Percentiles rank a stretch among this genome's conserved stretches.
These are phyloP conservation scores for Allomyces macrogynus DNA, from an alignment of 192 early-diverging fungal species.

Conservation along the genomic window DNA sequence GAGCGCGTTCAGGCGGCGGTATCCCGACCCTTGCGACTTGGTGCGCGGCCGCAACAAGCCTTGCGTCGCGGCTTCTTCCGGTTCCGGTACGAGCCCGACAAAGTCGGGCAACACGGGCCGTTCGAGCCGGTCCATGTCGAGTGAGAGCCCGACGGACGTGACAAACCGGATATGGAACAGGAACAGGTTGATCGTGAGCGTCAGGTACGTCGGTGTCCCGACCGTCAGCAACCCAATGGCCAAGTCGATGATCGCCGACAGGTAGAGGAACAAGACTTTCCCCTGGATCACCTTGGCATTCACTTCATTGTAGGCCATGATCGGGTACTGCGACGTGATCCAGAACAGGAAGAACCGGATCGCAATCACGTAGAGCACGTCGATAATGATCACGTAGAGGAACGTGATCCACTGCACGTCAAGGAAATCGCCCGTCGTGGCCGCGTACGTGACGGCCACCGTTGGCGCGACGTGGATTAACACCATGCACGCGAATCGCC, in stretches of 20 bases:
- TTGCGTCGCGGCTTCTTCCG: background rate
- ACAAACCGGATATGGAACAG: background rate
- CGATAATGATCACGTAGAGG: background rate
- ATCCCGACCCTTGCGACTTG: background rate
- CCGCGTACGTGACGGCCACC: background rate
- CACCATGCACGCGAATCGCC: background rate
- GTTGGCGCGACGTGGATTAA: background rate
- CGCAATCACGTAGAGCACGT: background rate
- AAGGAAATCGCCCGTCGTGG: background rate
- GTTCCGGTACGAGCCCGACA: background rate
- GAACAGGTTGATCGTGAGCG: background rate
- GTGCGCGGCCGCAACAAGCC: background rate
- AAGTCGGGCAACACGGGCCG: background rate
- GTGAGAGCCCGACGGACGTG: background rate
- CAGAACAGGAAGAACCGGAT: background rate
- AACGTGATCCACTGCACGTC: background rate
- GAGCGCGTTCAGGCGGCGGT: no score
- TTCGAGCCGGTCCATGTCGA: background rate
- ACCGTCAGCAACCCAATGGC: background rate
- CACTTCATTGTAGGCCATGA: background rate
- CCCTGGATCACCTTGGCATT: background rate
- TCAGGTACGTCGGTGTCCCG: background rate
- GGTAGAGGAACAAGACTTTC: background rate
- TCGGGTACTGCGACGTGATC: background rate
- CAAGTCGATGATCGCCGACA: background rate